A percentile compares a stretch with the other conserved stretches of the same genome.
Conservation (phyloP, 306 rosid species). For the Quillaja saponaria region DNA sequence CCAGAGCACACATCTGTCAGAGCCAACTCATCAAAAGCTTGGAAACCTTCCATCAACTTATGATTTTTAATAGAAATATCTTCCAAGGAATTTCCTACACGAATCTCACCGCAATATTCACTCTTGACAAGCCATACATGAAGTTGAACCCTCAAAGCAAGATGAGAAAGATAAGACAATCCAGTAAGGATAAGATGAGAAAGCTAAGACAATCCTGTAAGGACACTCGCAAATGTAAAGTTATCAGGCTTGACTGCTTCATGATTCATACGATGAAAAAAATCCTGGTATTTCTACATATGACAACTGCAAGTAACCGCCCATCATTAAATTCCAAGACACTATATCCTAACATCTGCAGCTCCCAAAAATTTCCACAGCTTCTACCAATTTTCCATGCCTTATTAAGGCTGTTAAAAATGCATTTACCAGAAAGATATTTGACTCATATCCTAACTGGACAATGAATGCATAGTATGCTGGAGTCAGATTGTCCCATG, state of each 20-base stretch:
- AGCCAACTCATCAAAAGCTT: constrained; percentile 67
- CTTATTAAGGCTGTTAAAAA: constrained; percentile 58
- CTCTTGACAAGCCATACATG: constrained; percentile 61
- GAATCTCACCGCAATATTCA: constrained; percentile 62
- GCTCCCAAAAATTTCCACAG: constrained; percentile 46
- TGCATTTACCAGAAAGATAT: constrained; percentile 55
- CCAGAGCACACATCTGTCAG: constrained; percentile 66
- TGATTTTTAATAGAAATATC: constrained; percentile 66
- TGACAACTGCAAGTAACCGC: constrained; percentile 60
- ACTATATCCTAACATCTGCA: constrained; percentile 53
- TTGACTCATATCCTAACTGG: constrained; percentile 57
- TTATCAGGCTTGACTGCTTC: constrained; percentile 52
- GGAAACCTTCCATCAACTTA: constrained; percentile 54
- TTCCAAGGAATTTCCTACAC: constrained; percentile 65
- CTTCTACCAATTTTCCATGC: constrained; percentile 54
- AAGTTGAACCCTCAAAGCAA: constrained; percentile 58
- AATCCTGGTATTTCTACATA: constrained; percentile 46
- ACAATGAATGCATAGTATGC: constrained; percentile 59
- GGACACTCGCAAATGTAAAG: constrained; percentile 57
- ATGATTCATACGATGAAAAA: constrained; percentile 51
- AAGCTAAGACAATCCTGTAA: no score
- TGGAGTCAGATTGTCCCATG: constrained; percentile 49
- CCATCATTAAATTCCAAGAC: constrained; percentile 72
- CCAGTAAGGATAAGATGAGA: no score
- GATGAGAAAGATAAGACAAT: constrained; percentile 53